Evolutionary conservation across 805 yeast species (phyloP).

Genomic region (Lipomyces yamanashiensis): DNA sequence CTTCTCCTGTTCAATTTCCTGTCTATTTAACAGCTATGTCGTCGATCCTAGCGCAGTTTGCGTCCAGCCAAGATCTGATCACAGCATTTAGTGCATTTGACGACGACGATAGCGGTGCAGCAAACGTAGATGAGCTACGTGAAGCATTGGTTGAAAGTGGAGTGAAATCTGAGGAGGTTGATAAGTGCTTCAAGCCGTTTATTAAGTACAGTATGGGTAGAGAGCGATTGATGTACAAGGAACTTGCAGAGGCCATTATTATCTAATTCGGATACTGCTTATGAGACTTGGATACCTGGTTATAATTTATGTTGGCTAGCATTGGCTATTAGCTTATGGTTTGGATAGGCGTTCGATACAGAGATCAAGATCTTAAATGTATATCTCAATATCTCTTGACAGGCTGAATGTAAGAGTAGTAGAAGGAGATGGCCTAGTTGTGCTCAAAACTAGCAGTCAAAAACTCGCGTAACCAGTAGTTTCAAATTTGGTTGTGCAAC

Average conservation of each 20-base stretch:
- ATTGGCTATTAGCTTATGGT: too few relatives aligned
- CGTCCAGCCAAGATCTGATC: slow-evolving; percentile 55
- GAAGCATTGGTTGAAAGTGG: slow-evolving; percentile 55
- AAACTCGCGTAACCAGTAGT: too few relatives aligned
- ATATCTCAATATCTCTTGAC: too few relatives aligned
- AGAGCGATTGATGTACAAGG: slow-evolving; percentile 61
- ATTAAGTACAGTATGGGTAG: slow-evolving; percentile 61
- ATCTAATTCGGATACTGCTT: slow-evolving; percentile 31
- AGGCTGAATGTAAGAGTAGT: too few relatives aligned
- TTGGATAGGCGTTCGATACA: too few relatives aligned
- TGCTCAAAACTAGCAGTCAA: too few relatives aligned
- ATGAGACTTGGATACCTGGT: too few relatives aligned
- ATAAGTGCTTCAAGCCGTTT: slow-evolving; percentile 59
- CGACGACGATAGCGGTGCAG: slow-evolving; percentile 46
- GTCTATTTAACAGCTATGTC: slow-evolving; percentile 69
- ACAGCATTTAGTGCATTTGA: slow-evolving; percentile 65
- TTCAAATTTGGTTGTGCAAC: not conserved
- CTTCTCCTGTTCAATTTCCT: slow-evolving; percentile 61
- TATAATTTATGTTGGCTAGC: too few relatives aligned
- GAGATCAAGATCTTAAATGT: too few relatives aligned
- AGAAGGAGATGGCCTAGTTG: too few relatives aligned
- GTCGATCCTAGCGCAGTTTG: slow-evolving; percentile 55
- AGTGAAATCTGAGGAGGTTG: slow-evolving; percentile 52
- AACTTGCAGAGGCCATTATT: slow-evolving; percentile 60
- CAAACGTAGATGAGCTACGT: slow-evolving; percentile 56